phyloP scores from a whole-genome alignment of 73 alveolate genomes.

The Uronychia binucleata region DNA sequence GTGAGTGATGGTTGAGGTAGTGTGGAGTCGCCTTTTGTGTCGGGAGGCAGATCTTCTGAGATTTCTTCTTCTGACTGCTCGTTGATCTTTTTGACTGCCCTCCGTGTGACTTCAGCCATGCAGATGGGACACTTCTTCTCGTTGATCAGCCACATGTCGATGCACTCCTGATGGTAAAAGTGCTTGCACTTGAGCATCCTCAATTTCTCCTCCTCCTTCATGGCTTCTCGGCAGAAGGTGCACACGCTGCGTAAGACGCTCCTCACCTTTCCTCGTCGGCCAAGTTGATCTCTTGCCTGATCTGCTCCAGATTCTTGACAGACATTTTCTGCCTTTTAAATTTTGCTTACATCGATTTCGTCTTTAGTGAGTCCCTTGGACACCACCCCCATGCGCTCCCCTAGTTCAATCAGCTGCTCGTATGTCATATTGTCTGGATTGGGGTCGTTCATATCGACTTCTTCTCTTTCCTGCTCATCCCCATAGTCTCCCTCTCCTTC shows the following conservation, averaged over 20 bases:
- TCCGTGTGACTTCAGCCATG: constrained; percentile 2
- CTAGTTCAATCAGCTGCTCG: constrained; percentile 73
- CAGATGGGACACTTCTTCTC: constrained; percentile 64
- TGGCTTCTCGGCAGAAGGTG: constrained; percentile 25
- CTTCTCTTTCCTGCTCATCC: constrained; percentile 10
- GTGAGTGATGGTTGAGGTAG: not conserved
- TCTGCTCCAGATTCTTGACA: not conserved
- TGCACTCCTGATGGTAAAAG: constrained; percentile 54
- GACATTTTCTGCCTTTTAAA: not conserved
- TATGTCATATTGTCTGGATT: constrained; percentile 77
- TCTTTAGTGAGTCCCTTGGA: constrained; percentile 61
- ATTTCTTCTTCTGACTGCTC: not conserved
- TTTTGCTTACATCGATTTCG: constrained; percentile 26
- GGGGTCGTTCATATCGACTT: constrained; percentile 20
- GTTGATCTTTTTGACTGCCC: not conserved
- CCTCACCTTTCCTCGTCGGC: not conserved
- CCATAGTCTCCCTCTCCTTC: not conserved
- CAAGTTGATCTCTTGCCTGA: not conserved
- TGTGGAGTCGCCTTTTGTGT: not conserved
- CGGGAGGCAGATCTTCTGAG: not conserved
- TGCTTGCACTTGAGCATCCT: constrained; percentile 50
- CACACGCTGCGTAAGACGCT: constrained; percentile 14
- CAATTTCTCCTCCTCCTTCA: constrained; percentile 25
- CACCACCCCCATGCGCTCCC: constrained; percentile 70
- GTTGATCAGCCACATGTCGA: constrained; percentile 55